phyloP scores from a whole-genome alignment of 352 stramenopile genomes.

The Aphanomyces astaci region DNA sequence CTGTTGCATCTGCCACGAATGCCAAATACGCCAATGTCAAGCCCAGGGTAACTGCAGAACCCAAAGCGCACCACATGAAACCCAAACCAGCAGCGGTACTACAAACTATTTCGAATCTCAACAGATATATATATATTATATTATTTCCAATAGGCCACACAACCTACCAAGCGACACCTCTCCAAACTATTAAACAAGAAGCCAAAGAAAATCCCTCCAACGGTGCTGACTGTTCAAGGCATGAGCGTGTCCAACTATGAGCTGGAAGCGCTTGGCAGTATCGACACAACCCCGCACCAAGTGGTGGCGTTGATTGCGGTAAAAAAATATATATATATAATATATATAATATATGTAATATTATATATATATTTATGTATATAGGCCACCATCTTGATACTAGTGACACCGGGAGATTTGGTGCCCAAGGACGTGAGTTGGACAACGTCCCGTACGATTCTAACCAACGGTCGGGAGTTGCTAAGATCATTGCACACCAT shows the following conservation, averaged over 20 bases:
- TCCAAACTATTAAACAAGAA: neutral
- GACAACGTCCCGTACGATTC: conserved; percentile 55
- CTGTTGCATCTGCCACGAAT: neutral
- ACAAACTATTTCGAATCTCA: too few species aligned
- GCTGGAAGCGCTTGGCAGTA: conserved; percentile 40
- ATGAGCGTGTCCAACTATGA: conserved; percentile 24
- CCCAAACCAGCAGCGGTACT: neutral
- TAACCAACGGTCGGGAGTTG: conserved; percentile 38
- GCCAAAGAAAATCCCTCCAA: neutral
- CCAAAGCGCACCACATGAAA: neutral
- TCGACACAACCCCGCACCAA: conserved; percentile 43
- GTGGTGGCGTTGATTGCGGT: conserved; percentile 47
- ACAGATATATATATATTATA: too few species aligned
- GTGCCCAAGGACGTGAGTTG: conserved; percentile 67
- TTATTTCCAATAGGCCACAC: too few species aligned
- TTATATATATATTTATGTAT: too few species aligned
- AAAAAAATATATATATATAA: too few species aligned
- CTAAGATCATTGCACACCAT: conserved; percentile 37
- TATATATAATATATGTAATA: too few species aligned
- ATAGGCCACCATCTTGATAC: conserved; percentile 50
- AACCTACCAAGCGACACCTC: neutral
- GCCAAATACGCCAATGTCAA: conserved; percentile 20
- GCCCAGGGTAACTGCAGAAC: conserved; percentile 2
- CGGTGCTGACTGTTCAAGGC: neutral
- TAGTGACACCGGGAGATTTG: conserved; percentile 57